Percentiles rank a stretch among this genome's conserved stretches.
Conservation (phyloP, 2,329 filamentous ascomycete genomes). For the Trichophyton benhamiae region DNA sequence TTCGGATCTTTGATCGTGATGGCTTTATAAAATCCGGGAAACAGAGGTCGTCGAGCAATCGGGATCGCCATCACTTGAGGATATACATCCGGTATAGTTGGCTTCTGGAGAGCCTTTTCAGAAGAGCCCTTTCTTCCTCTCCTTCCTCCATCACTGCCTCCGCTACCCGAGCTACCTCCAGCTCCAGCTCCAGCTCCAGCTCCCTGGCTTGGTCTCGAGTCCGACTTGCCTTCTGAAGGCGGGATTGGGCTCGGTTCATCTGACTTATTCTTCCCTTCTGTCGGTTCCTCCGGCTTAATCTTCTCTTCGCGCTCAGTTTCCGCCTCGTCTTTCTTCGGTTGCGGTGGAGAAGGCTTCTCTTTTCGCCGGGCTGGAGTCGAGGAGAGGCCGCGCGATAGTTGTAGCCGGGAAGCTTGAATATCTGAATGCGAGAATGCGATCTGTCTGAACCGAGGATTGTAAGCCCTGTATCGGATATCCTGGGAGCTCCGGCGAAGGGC, state of each 20-base stretch:
- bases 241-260: slow-evolving; percentile 37
- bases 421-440: slow-evolving; percentile 17
- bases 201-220: slow-evolving; percentile 37
- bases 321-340: slow-evolving; percentile 33
- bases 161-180: slow-evolving; percentile 36
- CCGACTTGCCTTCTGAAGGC: slow-evolving; percentile 15
- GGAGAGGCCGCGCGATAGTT: slow-evolving; percentile 31
- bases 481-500: slow-evolving; percentile 42
- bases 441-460: slow-evolving; percentile 22
- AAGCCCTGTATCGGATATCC: slow-evolving; percentile 25
- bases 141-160: slow-evolving; percentile 28
- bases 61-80: slow-evolving; percentile 96
- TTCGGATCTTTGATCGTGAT: slow-evolving; percentile 91
- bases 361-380: slow-evolving; percentile 40
- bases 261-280: slow-evolving; percentile 33
- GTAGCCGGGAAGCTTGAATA: slow-evolving; percentile 9
- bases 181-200: slow-evolving; percentile 33
- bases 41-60: slow-evolving; percentile 82
- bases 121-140: slow-evolving; percentile 50
- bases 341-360: slow-evolving; percentile 40
- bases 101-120: slow-evolving; percentile 75
- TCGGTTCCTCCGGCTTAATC: slow-evolving; percentile 23
- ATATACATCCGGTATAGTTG: slow-evolving; percentile 84
- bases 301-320: slow-evolving; percentile 23
- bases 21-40: slow-evolving; percentile 97